Percentiles rank a stretch among this genome's conserved stretches.
Evolutionary conservation across 768 basidiomycete genomes (phyloP).

Genomic region (Pleurotus tuoliensis): DNA sequence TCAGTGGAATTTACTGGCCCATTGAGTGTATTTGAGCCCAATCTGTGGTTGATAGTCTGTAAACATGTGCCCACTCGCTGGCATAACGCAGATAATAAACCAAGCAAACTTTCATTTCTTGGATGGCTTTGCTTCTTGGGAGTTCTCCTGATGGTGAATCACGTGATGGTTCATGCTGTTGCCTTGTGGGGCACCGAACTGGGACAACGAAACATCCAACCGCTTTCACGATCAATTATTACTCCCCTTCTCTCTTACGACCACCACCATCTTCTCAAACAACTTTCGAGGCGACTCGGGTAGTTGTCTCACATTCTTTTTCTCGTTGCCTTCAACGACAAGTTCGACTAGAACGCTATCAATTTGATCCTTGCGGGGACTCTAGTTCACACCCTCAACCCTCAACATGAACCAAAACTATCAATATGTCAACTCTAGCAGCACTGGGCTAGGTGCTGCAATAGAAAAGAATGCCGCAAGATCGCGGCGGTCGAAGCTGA

Average conservation of each 20-base stretch:
- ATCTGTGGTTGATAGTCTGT: too few relatives aligned
- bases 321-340: neutral
- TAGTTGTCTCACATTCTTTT: slow-evolving; percentile 1
- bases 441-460: slow-evolving; percentile 18
- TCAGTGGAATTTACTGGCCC: too few relatives aligned
- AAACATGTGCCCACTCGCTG: too few relatives aligned
- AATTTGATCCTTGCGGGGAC: neutral
- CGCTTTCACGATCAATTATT: slow-evolving; percentile 2
- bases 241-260: slow-evolving; percentile 3
- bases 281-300: slow-evolving; percentile 1
- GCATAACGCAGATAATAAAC: too few relatives aligned
- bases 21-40: too few relatives aligned
- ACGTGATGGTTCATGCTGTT: neutral
- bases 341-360: neutral
- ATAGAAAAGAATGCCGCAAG: slow-evolving; percentile 27
- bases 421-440: slow-evolving; percentile 7
- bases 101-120: too few relatives aligned
- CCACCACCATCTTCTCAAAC: slow-evolving; percentile 1
- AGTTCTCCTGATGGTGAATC: neutral
- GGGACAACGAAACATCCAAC: neutral
- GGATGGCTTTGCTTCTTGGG: too few relatives aligned
- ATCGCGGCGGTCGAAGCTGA: slow-evolving; percentile 45
- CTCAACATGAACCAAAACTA: neutral
- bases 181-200: neutral
- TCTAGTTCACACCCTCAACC: too few relatives aligned